Percentiles rank a stretch among this genome's conserved stretches.
phyloP scores from a whole-genome alignment of 176 grass and related monocot species.

The Juncus inflexus region DNA sequence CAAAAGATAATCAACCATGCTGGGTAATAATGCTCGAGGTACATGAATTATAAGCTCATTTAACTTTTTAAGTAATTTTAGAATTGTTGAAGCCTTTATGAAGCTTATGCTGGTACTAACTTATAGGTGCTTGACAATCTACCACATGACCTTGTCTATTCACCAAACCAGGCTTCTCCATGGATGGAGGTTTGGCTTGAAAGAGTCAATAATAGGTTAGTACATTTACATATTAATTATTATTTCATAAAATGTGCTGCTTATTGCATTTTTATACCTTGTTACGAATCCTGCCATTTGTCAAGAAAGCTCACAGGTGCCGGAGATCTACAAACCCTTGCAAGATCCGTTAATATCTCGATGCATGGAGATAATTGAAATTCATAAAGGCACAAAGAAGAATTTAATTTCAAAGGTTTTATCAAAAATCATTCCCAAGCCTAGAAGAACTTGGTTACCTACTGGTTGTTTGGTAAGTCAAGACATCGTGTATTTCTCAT shows the following conservation, averaged over 20 bases:
- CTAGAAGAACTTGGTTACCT: constrained; percentile 88
- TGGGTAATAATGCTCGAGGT: constrained; percentile 99
- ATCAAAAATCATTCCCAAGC: constrained; percentile 77
- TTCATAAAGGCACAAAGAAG: constrained; percentile 55
- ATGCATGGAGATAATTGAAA: constrained; percentile 57
- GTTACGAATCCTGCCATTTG: constrained; percentile 32
- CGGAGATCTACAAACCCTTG: constrained; percentile 83
- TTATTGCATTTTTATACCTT: constrained; percentile 5
- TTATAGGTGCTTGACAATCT: constrained; percentile 98
- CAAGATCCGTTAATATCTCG: constrained; percentile 79
- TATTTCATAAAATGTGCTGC: too few species aligned
- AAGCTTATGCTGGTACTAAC: constrained; percentile 18
- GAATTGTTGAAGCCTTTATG: background rate
- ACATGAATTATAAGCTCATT: constrained; percentile 12
- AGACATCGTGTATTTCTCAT: too few species aligned
- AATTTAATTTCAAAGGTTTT: constrained; percentile 51
- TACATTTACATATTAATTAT: constrained; percentile 20
- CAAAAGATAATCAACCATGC: constrained; percentile 53
- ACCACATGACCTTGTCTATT: constrained; percentile 93
- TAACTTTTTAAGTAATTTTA: too few species aligned
- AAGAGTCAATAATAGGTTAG: constrained; percentile 61
- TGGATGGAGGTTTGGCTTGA: constrained; percentile 99
- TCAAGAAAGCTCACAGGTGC: constrained; percentile 70
- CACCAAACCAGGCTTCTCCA: constrained; percentile 74
- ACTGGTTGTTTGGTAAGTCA: constrained; percentile 84